phyloP scores from a whole-genome alignment of 768 basidiomycete genomes.

The Gelatoporia subvermispora region DNA sequence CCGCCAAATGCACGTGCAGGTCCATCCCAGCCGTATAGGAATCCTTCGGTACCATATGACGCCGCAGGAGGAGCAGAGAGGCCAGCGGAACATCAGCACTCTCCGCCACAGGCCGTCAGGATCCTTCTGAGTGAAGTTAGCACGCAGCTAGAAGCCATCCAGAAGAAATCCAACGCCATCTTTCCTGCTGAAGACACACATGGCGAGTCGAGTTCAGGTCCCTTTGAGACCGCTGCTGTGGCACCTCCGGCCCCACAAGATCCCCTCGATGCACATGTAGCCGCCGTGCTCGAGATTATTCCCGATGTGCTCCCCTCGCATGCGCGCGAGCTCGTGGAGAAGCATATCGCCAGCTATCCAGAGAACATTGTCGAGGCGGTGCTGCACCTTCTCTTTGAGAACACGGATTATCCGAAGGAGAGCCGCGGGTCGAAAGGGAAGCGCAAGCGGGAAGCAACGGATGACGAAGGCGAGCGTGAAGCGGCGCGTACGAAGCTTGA shows the following conservation, averaged over 20 bases:
- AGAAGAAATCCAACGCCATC: not conserved
- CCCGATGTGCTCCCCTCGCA: conserved; percentile 65
- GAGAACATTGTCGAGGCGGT: conserved; percentile 46
- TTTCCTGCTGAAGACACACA: not conserved
- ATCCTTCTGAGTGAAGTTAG: not conserved
- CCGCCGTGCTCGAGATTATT: conserved; percentile 60
- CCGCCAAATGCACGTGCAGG: not conserved
- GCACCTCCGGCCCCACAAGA: not conserved
- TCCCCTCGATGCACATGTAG: conserved; percentile 25
- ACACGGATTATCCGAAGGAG: conserved; percentile 52
- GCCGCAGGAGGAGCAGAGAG: not conserved
- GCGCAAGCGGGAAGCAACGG: conserved; percentile 31
- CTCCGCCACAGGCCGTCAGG: not conserved
- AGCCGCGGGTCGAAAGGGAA: conserved; percentile 41
- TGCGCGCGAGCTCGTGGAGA: conserved; percentile 42
- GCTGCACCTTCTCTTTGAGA: conserved; percentile 59
- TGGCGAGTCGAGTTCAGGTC: not conserved
- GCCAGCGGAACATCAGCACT: conserved; percentile 3
- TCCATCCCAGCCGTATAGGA: not conserved
- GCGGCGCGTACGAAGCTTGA: conserved; percentile 38
- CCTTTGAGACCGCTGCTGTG: not conserved
- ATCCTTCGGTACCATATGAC: not conserved
- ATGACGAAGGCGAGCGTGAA: conserved; percentile 15
- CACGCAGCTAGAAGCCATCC: not conserved
- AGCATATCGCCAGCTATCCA: conserved; percentile 32